These are phyloP conservation scores for Clarireedia monteithiana DNA, from an alignment of 2,329 filamentous ascomycete species.

Conservation along the genomic window DNA sequence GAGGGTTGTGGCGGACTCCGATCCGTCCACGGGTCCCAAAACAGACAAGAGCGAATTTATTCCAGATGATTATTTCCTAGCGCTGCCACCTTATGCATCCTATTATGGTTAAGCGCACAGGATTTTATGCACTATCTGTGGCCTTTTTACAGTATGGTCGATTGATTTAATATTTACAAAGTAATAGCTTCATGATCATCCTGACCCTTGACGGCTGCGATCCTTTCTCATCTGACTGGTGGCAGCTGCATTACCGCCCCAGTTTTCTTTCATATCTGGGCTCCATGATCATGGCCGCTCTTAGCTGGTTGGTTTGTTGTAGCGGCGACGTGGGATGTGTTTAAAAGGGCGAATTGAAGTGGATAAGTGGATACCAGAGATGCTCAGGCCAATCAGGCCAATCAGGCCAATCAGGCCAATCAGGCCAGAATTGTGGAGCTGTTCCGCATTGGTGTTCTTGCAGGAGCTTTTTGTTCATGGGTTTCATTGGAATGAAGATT, in stretches of 20 bases:
- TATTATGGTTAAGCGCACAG: too few relatives aligned
- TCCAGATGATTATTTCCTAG: too few relatives aligned
- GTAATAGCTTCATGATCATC: neutral
- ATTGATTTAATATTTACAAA: too few relatives aligned
- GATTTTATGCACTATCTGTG: too few relatives aligned
- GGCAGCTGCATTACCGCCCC: conserved; percentile 1
- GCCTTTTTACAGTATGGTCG: too few relatives aligned
- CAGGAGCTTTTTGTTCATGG: neutral
- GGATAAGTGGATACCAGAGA: conserved; percentile 1
- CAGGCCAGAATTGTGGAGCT: neutral
- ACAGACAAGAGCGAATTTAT: neutral
- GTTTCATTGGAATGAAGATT: neutral
- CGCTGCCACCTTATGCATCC: too few relatives aligned
- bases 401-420: neutral
- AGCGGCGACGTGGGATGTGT: conserved; percentile 22
- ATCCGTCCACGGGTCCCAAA: neutral
- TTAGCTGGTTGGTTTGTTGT: conserved; percentile 2
- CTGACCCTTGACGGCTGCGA: neutral
- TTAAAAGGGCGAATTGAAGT: conserved; percentile 8
- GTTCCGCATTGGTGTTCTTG: conserved; percentile 6
- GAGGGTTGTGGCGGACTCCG: neutral
- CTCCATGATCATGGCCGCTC: conserved; percentile 2
- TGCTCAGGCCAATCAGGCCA: neutral
- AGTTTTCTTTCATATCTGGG: neutral
- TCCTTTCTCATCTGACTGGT: neutral